Conservation (phyloP, 371 early-diverging fungal species). For the Encephalitozoon hellem region DNA sequence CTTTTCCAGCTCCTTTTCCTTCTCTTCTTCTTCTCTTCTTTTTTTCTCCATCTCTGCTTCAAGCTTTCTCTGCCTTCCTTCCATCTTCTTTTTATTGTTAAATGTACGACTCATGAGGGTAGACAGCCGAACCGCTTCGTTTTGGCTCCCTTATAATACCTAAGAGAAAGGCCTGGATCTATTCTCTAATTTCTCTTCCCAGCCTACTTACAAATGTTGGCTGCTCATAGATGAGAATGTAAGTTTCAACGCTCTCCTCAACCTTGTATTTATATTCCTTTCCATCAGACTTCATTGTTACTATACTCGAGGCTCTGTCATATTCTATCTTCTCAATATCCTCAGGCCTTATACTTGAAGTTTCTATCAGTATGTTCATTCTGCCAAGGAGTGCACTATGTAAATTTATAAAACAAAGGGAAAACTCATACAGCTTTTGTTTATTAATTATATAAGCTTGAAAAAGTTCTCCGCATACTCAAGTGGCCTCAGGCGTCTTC, state of each 20-base stretch:
- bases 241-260: constrained; percentile 8
- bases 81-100: constrained; percentile 38
- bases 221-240: neutral
- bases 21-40: constrained; percentile 24
- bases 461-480: constrained; percentile 7
- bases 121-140: neutral
- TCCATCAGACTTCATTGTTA: neutral
- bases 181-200: neutral
- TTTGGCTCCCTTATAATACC: neutral
- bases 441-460: neutral
- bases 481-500: constrained; percentile 1
- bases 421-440: neutral
- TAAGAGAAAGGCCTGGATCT: too few relatives aligned
- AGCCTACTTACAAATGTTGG: neutral
- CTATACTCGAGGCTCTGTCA: neutral
- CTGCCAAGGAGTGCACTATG: neutral
- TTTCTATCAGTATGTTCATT: constrained; percentile 10
- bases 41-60: constrained; percentile 31
- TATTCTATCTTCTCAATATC: constrained; percentile 17
- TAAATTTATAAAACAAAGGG: neutral
- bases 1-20: constrained; percentile 22
- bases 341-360: neutral
- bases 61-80: constrained; percentile 38
- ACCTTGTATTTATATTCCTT: constrained; percentile 13
- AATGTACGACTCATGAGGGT: constrained; percentile 37